phyloP scores from a whole-genome alignment of 768 basidiomycete species.

The Amanita pseudoporphyria region DNA sequence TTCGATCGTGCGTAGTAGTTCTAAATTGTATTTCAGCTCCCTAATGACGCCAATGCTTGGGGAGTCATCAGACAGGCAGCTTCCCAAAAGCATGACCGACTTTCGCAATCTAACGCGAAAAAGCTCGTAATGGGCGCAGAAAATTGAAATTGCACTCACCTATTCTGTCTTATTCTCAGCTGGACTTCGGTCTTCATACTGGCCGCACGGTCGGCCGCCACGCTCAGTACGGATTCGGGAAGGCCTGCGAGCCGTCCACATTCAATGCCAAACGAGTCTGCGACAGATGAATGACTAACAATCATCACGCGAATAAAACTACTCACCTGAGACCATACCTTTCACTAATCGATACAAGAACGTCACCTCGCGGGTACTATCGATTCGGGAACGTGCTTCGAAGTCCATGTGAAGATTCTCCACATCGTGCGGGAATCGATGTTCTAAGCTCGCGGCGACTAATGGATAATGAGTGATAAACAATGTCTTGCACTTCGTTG shows the following conservation, averaged over 20 bases:
- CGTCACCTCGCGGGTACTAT: constrained; percentile 71
- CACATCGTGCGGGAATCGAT: constrained; percentile 47
- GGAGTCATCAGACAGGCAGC: constrained; percentile 12
- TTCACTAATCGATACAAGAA: constrained; percentile 74
- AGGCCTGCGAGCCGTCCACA: constrained; percentile 84
- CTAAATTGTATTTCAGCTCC: constrained; percentile 20
- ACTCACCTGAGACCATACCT: constrained; percentile 56
- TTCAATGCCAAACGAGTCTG: constrained; percentile 86
- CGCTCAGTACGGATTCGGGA: constrained; percentile 54
- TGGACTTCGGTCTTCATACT: constrained; percentile 46
- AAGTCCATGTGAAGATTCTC: constrained; percentile 88
- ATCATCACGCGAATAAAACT: neutral
- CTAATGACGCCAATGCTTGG: constrained; percentile 11
- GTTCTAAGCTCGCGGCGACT: constrained; percentile 60
- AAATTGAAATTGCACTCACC: constrained; percentile 23
- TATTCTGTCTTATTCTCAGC: constrained; percentile 38
- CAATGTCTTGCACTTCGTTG: constrained; percentile 58
- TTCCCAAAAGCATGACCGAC: constrained; percentile 18
- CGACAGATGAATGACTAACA: neutral
- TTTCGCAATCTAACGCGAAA: constrained; percentile 15
- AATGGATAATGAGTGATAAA: constrained; percentile 96
- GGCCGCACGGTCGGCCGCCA: constrained; percentile 47
- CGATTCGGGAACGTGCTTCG: constrained; percentile 53
- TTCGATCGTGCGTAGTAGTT: neutral
- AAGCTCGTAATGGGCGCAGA: neutral